A percentile compares a stretch with the other conserved stretches of the same genome.
phyloP scores from a whole-genome alignment of 1,139 yeast genomes.

The Candida glucosophila region DNA sequence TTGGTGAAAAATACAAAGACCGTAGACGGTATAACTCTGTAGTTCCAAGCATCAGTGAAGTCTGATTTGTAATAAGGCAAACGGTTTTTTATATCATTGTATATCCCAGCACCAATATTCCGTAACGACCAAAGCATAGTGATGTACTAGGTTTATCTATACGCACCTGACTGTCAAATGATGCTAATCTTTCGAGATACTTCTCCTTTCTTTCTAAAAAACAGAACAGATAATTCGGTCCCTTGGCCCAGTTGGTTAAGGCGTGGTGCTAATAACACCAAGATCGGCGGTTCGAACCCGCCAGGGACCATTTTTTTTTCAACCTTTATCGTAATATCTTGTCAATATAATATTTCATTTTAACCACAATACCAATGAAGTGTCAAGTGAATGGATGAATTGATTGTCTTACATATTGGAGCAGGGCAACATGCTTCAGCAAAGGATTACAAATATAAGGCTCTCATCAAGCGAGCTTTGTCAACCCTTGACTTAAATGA shows the following conservation, averaged over 20 bases:
- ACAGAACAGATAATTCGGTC: constrained; percentile 27
- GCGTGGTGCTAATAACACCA: constrained; percentile 86
- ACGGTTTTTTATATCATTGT: constrained; percentile 45
- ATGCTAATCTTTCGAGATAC: background rate
- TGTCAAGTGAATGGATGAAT: constrained; percentile 1
- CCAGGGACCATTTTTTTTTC: constrained; percentile 59
- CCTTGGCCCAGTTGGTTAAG: constrained; percentile 89
- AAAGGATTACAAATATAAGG: constrained; percentile 12
- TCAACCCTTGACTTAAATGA: constrained; percentile 6
- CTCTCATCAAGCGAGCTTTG: constrained; percentile 16
- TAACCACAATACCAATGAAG: background rate
- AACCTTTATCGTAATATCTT: too few species aligned
- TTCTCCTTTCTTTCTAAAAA: background rate
- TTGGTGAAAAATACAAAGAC: constrained; percentile 82
- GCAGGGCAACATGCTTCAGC: constrained; percentile 27
- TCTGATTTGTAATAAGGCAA: constrained; percentile 68
- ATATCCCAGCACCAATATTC: constrained; percentile 49
- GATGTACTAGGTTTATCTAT: background rate
- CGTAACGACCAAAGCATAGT: too few species aligned
- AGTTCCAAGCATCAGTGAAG: constrained; percentile 76
- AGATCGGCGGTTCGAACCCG: constrained; percentile 85
- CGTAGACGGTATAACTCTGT: constrained; percentile 83
- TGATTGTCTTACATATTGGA: constrained; percentile 29
- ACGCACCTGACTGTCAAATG: constrained; percentile 1
- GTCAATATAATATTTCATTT: background rate